These are phyloP conservation scores for Boletus rubroflammeus DNA, from an alignment of 768 basidiomycete genomes.

Conservation along the genomic window DNA sequence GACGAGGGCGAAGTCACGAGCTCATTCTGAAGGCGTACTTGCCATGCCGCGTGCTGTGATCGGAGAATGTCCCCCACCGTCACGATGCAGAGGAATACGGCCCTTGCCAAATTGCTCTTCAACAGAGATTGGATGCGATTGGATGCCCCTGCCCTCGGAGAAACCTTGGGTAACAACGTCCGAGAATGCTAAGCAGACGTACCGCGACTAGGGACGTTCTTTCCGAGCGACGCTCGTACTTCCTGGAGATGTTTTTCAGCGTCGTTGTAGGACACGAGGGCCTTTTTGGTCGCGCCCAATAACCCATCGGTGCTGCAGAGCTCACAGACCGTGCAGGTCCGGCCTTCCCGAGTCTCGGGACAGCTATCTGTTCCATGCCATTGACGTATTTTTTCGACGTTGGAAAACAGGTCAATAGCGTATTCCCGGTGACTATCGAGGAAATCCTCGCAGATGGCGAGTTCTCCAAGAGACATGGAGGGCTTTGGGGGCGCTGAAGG, in stretches of 20 bases:
- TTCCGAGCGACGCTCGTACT: conserved; percentile 6
- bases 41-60: conserved; percentile 11
- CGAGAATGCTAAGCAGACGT: neutral
- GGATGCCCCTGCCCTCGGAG: neutral
- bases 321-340: conserved; percentile 11
- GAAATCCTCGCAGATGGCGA: conserved; percentile 12
- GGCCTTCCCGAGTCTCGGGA: neutral
- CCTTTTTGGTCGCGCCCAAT: conserved; percentile 1
- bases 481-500: neutral
- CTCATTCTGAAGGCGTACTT: conserved; percentile 9
- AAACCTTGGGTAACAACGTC: neutral
- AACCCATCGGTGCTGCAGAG: conserved; percentile 7
- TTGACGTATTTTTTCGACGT: neutral
- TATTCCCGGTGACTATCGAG: conserved; percentile 10
- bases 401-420: conserved; percentile 10
- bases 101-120: conserved; percentile 8
- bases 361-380: conserved; percentile 3
- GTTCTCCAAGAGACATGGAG: conserved; percentile 13
- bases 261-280: conserved; percentile 5
- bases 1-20: neutral
- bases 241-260: conserved; percentile 4
- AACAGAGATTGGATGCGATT: conserved; percentile 2
- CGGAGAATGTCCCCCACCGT: conserved; percentile 15
- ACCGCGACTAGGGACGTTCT: neutral
- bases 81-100: conserved; percentile 1